phyloP scores from a whole-genome alignment of 148 eudicot genomes.

The Suaeda aralocaspica region DNA sequence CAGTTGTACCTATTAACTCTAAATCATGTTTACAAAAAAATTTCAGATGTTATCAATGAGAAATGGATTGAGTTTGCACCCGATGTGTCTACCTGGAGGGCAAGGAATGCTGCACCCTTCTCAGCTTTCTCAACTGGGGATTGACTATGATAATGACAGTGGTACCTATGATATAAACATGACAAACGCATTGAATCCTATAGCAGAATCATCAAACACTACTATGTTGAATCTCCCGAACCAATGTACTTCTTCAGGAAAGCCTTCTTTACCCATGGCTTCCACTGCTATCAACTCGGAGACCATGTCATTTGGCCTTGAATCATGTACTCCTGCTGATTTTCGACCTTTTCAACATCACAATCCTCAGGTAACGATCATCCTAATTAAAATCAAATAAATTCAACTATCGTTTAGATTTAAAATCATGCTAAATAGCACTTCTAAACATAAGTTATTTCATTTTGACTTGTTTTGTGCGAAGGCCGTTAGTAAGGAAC shows the following conservation, averaged over 20 bases:
- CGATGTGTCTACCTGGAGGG: slow-evolving; percentile 58
- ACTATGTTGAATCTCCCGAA: slow-evolving; percentile 27
- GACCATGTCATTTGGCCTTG: slow-evolving; percentile 28
- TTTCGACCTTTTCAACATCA: slow-evolving; percentile 30
- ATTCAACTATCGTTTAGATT: neutral
- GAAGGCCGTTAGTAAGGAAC: slow-evolving; percentile 39
- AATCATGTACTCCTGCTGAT: slow-evolving; percentile 28
- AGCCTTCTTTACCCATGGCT: slow-evolving; percentile 26
- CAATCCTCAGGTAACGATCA: slow-evolving; percentile 34
- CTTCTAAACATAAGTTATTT: neutral
- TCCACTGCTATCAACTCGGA: slow-evolving; percentile 29
- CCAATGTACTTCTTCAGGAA: slow-evolving; percentile 27
- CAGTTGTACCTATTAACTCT: neutral
- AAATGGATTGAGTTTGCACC: slow-evolving; percentile 74
- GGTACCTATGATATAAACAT: slow-evolving; percentile 24
- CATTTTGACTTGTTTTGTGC: slow-evolving; percentile 13
- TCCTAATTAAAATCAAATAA: neutral
- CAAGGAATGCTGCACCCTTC: slow-evolving; percentile 46
- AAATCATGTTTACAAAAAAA: neutral
- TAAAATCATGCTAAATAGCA: neutral
- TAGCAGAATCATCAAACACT: slow-evolving; percentile 25
- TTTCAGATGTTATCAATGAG: slow-evolving; percentile 80
- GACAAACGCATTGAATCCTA: slow-evolving; percentile 23
- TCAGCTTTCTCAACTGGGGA: slow-evolving; percentile 46
- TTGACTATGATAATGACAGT: slow-evolving; percentile 32